phyloP scores from a whole-genome alignment of 371 early-diverging fungal species.

The Furculomyces boomerangus region DNA sequence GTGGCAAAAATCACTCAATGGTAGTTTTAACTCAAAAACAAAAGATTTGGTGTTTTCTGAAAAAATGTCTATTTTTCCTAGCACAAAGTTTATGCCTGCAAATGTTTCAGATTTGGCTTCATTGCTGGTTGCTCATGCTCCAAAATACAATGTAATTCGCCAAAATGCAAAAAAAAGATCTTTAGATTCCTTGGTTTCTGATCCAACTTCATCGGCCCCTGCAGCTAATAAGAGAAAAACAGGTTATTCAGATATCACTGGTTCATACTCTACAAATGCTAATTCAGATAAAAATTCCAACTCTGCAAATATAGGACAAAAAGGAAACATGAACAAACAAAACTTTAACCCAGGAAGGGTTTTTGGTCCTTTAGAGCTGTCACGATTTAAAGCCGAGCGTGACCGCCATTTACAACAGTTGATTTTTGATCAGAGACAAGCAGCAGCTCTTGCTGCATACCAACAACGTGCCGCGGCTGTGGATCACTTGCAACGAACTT shows the following conservation, averaged over 20 bases:
- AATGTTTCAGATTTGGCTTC: not conserved
- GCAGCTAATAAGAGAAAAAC: not conserved
- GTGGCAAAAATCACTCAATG: not conserved
- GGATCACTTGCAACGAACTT: not conserved
- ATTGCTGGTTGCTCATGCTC: not conserved
- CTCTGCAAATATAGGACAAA: not conserved
- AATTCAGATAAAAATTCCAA: not conserved
- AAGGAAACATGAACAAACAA: too few relatives aligned
- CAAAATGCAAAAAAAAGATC: not conserved
- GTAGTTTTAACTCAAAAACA: not conserved
- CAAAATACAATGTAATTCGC: not conserved
- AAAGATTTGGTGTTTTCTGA: constrained; percentile 1
- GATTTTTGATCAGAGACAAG: constrained; percentile 42
- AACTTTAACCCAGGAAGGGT: constrained; percentile 11
- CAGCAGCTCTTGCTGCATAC: constrained; percentile 25
- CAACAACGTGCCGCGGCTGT: constrained; percentile 1
- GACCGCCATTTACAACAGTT: constrained; percentile 51
- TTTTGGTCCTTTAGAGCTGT: constrained; percentile 51
- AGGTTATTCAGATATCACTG: not conserved
- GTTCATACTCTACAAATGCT: not conserved
- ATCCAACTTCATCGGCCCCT: not conserved
- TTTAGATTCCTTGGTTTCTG: too few relatives aligned
- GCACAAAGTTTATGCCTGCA: not conserved
- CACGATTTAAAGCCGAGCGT: constrained; percentile 44
- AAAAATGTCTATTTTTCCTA: not conserved